Base-by-base conservation (phyloP, 192 early-diverging fungal species). In the Coemansia reversa region DNA sequence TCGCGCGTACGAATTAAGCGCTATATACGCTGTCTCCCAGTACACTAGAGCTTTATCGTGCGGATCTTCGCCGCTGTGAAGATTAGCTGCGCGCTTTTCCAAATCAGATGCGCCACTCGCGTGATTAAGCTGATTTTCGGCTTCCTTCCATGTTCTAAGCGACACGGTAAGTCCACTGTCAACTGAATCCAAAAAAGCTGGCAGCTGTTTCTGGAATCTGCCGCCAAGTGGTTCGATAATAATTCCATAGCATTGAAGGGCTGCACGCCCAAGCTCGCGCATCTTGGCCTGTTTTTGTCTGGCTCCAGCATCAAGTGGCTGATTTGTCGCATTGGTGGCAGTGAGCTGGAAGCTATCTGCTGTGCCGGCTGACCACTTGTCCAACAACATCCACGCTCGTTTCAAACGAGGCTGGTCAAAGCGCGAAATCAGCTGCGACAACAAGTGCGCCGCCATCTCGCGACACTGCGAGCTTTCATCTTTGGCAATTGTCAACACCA, bases 381-480 rank as follows among this genome's bases (percentile, higher is more conserved):
- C 86, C 14, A 94, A 69, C 49, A 97, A 56, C 14, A 82, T 61
- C 68, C 90, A 86, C 23, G 86, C 73, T 29, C 89, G 92, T 7
- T 84, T 78, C 35, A 90, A 60, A 18, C 84, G 83, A 9, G 73
- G 69, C 22, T 77, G 80, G 60, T 88, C 85, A 65, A 90, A 84
- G 27, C 90, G 83, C 24, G 67, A 57, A 11, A 96, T 57, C 0
- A 98, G 76, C 5, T 60, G 54, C 28, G 90, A 88, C 58, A 96
- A 85, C 57, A 98, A 64, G 7, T 74, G 74, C 12, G 87, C 89
- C 0, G 93, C 84, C 88, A 96, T 94, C 77, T 93, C 90, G 24
- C 95, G 84, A 63, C 96, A 98, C 66, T 94, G 91, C 22, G 87
- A 65, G n/a, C 91, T 91, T 24, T 96, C 94, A 62, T 99, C 98